Percentiles rank a stretch among this genome's conserved stretches.
These are phyloP conservation scores for Penicillium antarcticum DNA, from an alignment of 495 filamentous ascomycete species.

Conservation along the genomic window DNA sequence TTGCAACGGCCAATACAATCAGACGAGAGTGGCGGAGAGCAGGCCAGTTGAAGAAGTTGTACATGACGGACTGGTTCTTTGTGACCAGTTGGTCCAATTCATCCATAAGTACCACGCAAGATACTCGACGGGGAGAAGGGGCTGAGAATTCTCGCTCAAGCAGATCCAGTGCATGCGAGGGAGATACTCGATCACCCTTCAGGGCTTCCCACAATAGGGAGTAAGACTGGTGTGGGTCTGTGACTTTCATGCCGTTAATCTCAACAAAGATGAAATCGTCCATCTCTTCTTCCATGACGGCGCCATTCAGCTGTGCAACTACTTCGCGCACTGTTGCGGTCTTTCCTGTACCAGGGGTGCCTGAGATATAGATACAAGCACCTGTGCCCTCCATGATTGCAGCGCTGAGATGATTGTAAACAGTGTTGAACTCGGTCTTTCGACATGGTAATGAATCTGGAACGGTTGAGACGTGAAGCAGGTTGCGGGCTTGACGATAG, in stretches of 20 bases:
- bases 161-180: slow-evolving; percentile 85
- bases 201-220: slow-evolving; percentile 94
- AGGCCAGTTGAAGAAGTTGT: slow-evolving; percentile 99
- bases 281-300: slow-evolving; percentile 84
- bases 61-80: slow-evolving; percentile 98
- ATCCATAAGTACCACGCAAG: slow-evolving; percentile 98
- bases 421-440: slow-evolving; percentile 83
- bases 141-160: slow-evolving; percentile 88
- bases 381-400: slow-evolving; percentile 93
- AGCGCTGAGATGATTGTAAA: slow-evolving; percentile 89
- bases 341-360: slow-evolving; percentile 97
- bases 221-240: slow-evolving; percentile 96
- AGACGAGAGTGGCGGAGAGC: slow-evolving; percentile 82
- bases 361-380: slow-evolving; percentile 98
- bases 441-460: slow-evolving; percentile 87
- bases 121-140: slow-evolving; percentile 84
- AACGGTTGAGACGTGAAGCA: slow-evolving; percentile 90
- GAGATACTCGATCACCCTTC: slow-evolving; percentile 87
- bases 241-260: slow-evolving; percentile 99
- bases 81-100: slow-evolving; percentile 98
- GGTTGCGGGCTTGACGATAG: slow-evolving; percentile 84
- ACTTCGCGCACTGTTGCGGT: slow-evolving; percentile 98
- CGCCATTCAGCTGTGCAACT: slow-evolving; percentile 78
- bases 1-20: slow-evolving; percentile 95
- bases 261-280: slow-evolving; percentile 99